Percentiles rank a stretch among this genome's conserved stretches.
Evolutionary conservation across 2,329 filamentous ascomycete genomes (phyloP).

Genomic region (Cryphonectria parasitica): DNA sequence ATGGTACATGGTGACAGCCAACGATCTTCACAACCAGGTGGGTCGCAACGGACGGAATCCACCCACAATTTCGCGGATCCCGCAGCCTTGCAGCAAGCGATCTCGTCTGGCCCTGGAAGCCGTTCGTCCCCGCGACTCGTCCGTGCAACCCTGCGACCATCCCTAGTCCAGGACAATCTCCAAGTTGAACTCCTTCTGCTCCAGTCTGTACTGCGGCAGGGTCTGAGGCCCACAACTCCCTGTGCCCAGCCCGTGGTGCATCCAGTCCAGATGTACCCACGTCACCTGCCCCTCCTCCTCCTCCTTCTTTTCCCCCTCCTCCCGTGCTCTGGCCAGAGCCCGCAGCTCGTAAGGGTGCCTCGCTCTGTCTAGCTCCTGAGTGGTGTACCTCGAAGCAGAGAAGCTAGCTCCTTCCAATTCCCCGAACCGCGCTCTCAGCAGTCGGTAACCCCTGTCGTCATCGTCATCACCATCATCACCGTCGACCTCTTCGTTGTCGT

Average conservation of each 20-base stretch:
- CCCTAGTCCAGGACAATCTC: conserved; percentile 49
- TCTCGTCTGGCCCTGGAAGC: background rate
- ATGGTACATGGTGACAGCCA: background rate
- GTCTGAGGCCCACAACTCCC: conserved; percentile 65
- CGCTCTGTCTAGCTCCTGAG: conserved; percentile 55
- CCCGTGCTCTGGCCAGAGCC: conserved; percentile 40
- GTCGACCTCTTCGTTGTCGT: no score
- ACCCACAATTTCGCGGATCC: conserved; percentile 7
- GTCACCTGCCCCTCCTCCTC: conserved; percentile 47
- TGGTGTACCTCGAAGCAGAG: conserved; percentile 58
- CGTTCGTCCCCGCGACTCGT: background rate
- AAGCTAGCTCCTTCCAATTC: conserved; percentile 58
- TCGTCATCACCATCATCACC: background rate
- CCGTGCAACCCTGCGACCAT: background rate
- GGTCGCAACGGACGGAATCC: background rate
- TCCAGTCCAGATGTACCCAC: conserved; percentile 62
- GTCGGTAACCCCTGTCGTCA: conserved; percentile 23
- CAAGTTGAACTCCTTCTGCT: conserved; percentile 47
- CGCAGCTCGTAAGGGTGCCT: conserved; percentile 64
- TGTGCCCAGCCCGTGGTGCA: conserved; percentile 65
- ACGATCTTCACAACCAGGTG: background rate
- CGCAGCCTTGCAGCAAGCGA: background rate
- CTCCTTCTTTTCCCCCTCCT: conserved; percentile 48
- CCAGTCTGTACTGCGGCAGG: conserved; percentile 51
- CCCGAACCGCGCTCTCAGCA: conserved; percentile 51